phyloP scores from a whole-genome alignment of 2,329 filamentous ascomycete species.

The Cladophialophora psammophila region DNA sequence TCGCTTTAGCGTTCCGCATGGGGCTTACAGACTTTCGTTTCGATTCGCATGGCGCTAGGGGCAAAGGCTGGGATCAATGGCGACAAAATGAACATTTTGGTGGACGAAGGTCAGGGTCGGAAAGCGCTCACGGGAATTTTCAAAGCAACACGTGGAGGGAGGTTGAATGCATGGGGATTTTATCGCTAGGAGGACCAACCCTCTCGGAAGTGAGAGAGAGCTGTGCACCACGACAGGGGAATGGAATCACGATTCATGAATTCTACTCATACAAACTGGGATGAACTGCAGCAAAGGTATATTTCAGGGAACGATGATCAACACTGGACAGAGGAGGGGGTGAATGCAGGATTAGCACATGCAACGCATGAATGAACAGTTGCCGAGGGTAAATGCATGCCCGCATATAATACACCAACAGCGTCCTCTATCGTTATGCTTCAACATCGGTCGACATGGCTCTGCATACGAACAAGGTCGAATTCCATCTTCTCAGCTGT shows the following conservation, averaged over 20 bases:
- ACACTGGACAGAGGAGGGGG: neutral
- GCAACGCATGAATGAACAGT: conserved; percentile 11
- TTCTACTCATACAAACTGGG: neutral
- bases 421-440: neutral
- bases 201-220: neutral
- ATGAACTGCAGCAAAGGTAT: neutral
- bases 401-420: neutral
- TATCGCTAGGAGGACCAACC: neutral
- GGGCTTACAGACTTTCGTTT: conserved; percentile 1
- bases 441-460: neutral
- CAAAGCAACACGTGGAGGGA: neutral
- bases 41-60: conserved; percentile 24
- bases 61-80: conserved; percentile 1
- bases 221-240: neutral
- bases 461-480: neutral
- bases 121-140: neutral
- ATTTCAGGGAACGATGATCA: neutral
- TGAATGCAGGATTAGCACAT: neutral
- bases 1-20: conserved; percentile 17
- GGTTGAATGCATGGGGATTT: neutral
- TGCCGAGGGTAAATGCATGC: conserved; percentile 7
- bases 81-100: neutral
- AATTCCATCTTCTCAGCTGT: neutral
- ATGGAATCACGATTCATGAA: conserved; percentile 5
- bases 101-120: neutral